Evolutionary conservation across 2,329 filamentous ascomycete species (phyloP).

Genomic region (Verticillium alfalfae): DNA sequence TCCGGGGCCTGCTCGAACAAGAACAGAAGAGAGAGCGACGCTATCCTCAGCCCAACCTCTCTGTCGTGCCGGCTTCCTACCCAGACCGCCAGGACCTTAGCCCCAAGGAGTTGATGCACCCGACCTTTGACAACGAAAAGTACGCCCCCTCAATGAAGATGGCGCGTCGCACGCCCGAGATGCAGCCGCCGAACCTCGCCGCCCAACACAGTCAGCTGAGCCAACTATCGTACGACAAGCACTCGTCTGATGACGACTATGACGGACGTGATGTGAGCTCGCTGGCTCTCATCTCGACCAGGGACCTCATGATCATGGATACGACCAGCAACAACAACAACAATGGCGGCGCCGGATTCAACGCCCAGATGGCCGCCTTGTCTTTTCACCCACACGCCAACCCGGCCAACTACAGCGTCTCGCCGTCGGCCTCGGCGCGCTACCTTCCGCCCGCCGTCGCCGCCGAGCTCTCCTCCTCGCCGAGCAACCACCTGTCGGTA

Average conservation of each 20-base stretch:
- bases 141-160: conserved; percentile 31
- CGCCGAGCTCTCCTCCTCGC: conserved; percentile 26
- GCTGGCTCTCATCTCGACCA: conserved; percentile 47
- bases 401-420: conserved; percentile 26
- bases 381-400: conserved; percentile 27
- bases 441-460: conserved; percentile 22
- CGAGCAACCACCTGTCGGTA: conserved; percentile 22
- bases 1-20: conserved; percentile 48
- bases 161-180: conserved; percentile 27
- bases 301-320: conserved; percentile 46
- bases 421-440: conserved; percentile 25
- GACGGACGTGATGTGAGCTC: conserved; percentile 25
- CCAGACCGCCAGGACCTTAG: conserved; percentile 13
- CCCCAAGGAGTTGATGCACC: conserved; percentile 27
- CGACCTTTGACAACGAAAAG: conserved; percentile 31
- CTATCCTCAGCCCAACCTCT: conserved; percentile 6
- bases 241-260: conserved; percentile 30
- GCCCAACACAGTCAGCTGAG: conserved; percentile 10
- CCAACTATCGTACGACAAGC: conserved; percentile 23
- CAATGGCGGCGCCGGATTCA: conserved; percentile 16
- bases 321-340: neutral
- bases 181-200: conserved; percentile 8
- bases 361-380: conserved; percentile 32
- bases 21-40: conserved; percentile 13
- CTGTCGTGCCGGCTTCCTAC: conserved; percentile 4